Conservation (phyloP, 2,329 filamentous ascomycete genomes). For the Juglanconis oblonga region DNA sequence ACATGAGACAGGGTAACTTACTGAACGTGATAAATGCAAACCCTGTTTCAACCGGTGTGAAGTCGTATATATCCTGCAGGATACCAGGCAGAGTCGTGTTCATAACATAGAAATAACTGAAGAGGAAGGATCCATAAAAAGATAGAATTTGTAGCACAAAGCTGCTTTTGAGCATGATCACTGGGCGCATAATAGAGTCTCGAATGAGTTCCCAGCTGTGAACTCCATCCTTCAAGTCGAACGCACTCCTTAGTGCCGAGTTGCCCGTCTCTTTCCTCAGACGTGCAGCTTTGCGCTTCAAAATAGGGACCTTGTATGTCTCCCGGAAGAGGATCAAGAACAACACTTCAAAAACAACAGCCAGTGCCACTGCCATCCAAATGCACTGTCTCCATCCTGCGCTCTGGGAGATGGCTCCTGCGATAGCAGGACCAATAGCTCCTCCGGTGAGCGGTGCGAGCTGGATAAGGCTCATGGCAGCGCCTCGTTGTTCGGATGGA, state of each 20-base stretch:
- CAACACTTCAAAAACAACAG: constrained; percentile 44
- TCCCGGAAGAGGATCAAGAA: constrained; percentile 54
- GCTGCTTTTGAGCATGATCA: constrained; percentile 45
- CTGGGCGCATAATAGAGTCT: constrained; percentile 43
- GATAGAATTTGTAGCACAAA: constrained; percentile 49
- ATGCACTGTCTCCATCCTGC: constrained; percentile 54
- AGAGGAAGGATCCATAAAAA: constrained; percentile 45
- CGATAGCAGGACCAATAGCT: constrained; percentile 54
- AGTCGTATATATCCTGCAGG: constrained; percentile 43
- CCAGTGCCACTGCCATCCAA: constrained; percentile 47
- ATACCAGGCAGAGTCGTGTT: constrained; percentile 52
- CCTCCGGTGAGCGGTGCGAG: constrained; percentile 57
- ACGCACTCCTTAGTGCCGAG: constrained; percentile 27
- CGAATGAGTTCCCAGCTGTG: constrained; percentile 28
- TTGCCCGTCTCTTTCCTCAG: constrained; percentile 31
- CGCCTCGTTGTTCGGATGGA: constrained; percentile 52
- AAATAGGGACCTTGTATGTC: constrained; percentile 58
- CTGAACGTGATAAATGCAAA: constrained; percentile 54
- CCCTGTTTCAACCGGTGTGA: constrained; percentile 51
- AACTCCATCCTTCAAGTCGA: constrained; percentile 27
- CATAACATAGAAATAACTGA: constrained; percentile 52
- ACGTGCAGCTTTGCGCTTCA: constrained; percentile 39
- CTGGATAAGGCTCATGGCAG: constrained; percentile 55
- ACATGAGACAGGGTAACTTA: constrained; percentile 18
- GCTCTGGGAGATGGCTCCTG: constrained; percentile 51